A percentile compares a stretch with the other conserved stretches of the same genome.
Evolutionary conservation across 2,329 filamentous ascomycete genomes (phyloP).

Genomic region (Trichoderma brevicompactum): DNA sequence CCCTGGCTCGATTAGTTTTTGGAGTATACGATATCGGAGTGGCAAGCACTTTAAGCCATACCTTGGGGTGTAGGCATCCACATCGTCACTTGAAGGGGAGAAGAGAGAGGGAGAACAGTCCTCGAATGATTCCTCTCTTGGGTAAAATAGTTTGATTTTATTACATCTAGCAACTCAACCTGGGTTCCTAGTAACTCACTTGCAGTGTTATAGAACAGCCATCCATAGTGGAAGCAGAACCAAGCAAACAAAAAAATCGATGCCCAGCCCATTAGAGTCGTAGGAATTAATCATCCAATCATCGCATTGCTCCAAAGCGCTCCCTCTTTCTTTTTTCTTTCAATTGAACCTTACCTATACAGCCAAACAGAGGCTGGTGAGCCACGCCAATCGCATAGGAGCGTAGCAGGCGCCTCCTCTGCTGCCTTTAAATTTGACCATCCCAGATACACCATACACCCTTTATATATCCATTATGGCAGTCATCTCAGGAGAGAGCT

Average conservation of each 20-base stretch:
- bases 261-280: conserved; percentile 20
- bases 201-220: conserved; percentile 18
- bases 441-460: not conserved
- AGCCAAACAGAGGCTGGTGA: not conserved
- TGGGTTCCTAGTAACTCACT: not conserved
- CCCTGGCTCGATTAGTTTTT: too few species aligned
- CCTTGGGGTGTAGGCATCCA: too few species aligned
- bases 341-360: conserved; percentile 10
- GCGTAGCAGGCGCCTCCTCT: not conserved
- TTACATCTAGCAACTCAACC: conserved; percentile 15
- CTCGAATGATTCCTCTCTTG: not conserved
- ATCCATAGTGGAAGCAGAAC: conserved; percentile 5
- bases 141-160: conserved; percentile 7
- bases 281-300: conserved; percentile 26
- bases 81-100: not conserved
- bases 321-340: not conserved
- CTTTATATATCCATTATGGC: not conserved
- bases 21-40: too few species aligned
- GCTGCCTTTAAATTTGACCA: not conserved
- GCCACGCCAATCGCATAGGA: not conserved
- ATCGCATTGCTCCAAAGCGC: conserved; percentile 20
- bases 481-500: not conserved
- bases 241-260: conserved; percentile 7
- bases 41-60: too few species aligned
- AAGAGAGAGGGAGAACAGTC: not conserved